Base-by-base conservation (phyloP, 305 asterid genomes). In the Fraxinus sp. region DNA sequence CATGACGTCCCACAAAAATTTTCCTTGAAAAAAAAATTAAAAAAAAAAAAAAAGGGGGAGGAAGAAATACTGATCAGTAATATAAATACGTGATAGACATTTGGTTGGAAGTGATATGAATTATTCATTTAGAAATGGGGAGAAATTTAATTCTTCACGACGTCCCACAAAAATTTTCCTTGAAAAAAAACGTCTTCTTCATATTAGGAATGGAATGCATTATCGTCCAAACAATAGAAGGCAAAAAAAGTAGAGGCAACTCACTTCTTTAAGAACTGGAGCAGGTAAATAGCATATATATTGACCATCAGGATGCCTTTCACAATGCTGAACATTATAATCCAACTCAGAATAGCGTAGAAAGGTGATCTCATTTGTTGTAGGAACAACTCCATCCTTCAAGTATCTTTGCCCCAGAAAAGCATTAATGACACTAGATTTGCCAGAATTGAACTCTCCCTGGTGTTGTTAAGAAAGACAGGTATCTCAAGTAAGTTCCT, bases 401-500 rank as follows among this genome's bases (percentile, higher is more conserved):
- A 97, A 86, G 87, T 92, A 97, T 83, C 85, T 95, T 88, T 95
- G 86, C 80, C 99, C 99, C 76, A 93, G 97, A 88, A 97, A 89
- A 87, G 99, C 98, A 92, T 97, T 97, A 86, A 97, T 92, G 86
- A 95, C 94, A 83, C 97, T 91, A 10, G 98, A 97, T 91, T 97
- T 97, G 83, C 97, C 98, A 81, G 98, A 97, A 90, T 93, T 97
- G 89, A 93, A 95, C 89, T 95, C 99, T 83, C 98, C 99, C 99
- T 97, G 89, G 79, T 68, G 80, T 84, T 41, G 79, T 79, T 78
- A 88, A 81, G 73, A 57, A 80, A 89, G 72, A 76, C 26, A 78
- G 68, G 68, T 80, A 68, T 79, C 57, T 77, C 80, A 83, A 59
- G 74, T 77, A 26, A 85, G 82, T 71, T 85, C 57, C 82, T 30